Evolutionary conservation across 2,329 filamentous ascomycete genomes (phyloP), one percentile per base, ranked within the genome.

Genomic region (Diaporthe ilicicola): DNA sequence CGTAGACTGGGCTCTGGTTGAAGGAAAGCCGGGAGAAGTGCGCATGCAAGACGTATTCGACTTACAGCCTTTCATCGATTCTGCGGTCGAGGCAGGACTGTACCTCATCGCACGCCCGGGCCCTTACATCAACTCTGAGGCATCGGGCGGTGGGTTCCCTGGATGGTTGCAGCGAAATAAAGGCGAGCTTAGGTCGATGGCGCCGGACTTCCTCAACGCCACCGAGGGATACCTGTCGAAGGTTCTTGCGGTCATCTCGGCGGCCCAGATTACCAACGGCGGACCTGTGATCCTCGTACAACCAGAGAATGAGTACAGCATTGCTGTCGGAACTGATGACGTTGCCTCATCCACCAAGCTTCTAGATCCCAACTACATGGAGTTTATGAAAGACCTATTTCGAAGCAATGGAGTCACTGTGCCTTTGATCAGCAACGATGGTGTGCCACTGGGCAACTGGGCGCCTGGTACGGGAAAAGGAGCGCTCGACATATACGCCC

Each of bases 381-480:
- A 91, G 59, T 91, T 92, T 74, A 89, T 95, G 9, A 87, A 91
- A 56, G 85, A 93, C 37, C 91, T 94, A 77, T 88, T 89, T 22
- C 13, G 83, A 90, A 55, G 90, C 90, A 34, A 34, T 1, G 92
- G 92, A 0, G 89, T 96, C 54, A 85, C 92, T 1, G 89, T 96
- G 0, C 93, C 93, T 0, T 84, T 93, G n/a, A 92, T 95, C 70
- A 92, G 83, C 80, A 95, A 95, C 72, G 93, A 95, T 77, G 91
- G 89, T 1, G 84, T 77, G 29, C 78, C 87, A 1, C 76, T 81
- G 1, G 91, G 90, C 0, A 83, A 90, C 74, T 90, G 92, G 72
- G 89, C 88, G 0, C 91, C 92, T 1, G 90, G 89, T 1, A 87
- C 86, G 12, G 62, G 62, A 10, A 72, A 82, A 59, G 84, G 87